Conservation (phyloP, 306 rosid genomes). For the Glycine tomentella region DNA sequence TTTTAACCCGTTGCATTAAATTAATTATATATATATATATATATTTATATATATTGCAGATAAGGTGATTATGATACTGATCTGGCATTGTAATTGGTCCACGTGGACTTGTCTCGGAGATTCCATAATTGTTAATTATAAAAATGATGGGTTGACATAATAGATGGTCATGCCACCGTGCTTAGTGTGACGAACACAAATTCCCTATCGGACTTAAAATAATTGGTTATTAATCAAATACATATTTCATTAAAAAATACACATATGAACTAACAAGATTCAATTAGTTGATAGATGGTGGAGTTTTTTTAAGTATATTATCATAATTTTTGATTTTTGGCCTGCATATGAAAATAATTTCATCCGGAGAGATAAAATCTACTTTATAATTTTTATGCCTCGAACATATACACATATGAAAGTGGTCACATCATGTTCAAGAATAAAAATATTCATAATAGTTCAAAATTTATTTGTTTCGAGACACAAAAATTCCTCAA, state of each 20-base stretch:
- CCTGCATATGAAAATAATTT: no score
- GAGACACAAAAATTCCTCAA: no score
- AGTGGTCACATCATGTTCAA: not conserved
- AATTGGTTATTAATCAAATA: not conserved
- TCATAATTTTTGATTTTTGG: no score
- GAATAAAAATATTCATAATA: no score
- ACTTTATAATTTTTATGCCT: no score
- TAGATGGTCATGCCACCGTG: not conserved
- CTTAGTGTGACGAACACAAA: constrained; percentile 27
- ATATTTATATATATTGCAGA: not conserved
- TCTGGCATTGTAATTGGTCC: constrained; percentile 32
- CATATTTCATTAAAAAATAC: not conserved
- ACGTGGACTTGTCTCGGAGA: constrained; percentile 17
- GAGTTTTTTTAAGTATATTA: no score
- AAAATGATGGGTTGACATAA: not conserved
- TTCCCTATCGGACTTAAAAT: constrained; percentile 20
- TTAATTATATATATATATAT: no score
- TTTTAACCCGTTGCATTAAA: not conserved
- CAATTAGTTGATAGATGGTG: no score
- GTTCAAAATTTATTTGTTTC: no score
- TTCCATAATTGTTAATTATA: not conserved
- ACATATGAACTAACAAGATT: no score
- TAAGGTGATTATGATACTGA: constrained; percentile 9
- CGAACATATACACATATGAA: no score
- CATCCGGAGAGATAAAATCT: no score